Evolutionary conservation across 352 stramenopile genomes (phyloP).

Genomic region (Phytophthora hybrid): DNA sequence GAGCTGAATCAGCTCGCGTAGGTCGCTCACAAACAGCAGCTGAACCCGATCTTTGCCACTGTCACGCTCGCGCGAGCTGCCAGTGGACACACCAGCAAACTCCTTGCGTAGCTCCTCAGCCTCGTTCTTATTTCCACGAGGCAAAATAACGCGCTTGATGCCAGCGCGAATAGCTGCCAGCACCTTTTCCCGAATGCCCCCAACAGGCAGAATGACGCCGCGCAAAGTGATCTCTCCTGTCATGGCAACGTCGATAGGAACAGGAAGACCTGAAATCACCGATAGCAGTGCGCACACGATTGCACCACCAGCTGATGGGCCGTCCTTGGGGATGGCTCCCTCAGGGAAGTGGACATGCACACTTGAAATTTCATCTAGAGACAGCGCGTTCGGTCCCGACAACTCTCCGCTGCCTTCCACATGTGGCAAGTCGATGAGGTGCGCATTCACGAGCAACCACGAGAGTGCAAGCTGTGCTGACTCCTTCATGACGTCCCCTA

Average conservation of each 20-base stretch:
- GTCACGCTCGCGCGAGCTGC: slow-evolving; percentile 24
- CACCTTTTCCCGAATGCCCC: slow-evolving; percentile 93
- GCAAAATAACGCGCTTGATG: slow-evolving; percentile 85
- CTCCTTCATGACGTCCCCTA: slow-evolving; percentile 92
- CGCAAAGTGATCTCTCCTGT: slow-evolving; percentile 90
- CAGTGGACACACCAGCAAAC: slow-evolving; percentile 46
- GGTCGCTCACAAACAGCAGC: slow-evolving; percentile 73
- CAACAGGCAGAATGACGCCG: slow-evolving; percentile 90
- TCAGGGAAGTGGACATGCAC: slow-evolving; percentile 92
- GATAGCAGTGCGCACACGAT: slow-evolving; percentile 90
- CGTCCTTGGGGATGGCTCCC: slow-evolving; percentile 91
- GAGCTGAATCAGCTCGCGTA: slow-evolving; percentile 69
- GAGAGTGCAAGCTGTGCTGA: slow-evolving; percentile 86
- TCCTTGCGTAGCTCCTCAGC: slow-evolving; percentile 74
- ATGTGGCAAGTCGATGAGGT: slow-evolving; percentile 58
- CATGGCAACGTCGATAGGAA: slow-evolving; percentile 88
- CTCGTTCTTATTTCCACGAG: slow-evolving; percentile 78
- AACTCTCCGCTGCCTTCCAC: slow-evolving; percentile 20
- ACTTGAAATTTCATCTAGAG: slow-evolving; percentile 66
- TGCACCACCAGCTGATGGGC: slow-evolving; percentile 85
- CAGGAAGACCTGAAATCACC: slow-evolving; percentile 64
- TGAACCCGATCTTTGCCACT: slow-evolving; percentile 47
- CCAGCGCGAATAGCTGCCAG: slow-evolving; percentile 86
- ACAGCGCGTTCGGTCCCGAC: slow-evolving; percentile 39
- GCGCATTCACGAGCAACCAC: slow-evolving; percentile 77